Conservation (phyloP, 805 yeast species). For the Spathaspora girioi region DNA sequence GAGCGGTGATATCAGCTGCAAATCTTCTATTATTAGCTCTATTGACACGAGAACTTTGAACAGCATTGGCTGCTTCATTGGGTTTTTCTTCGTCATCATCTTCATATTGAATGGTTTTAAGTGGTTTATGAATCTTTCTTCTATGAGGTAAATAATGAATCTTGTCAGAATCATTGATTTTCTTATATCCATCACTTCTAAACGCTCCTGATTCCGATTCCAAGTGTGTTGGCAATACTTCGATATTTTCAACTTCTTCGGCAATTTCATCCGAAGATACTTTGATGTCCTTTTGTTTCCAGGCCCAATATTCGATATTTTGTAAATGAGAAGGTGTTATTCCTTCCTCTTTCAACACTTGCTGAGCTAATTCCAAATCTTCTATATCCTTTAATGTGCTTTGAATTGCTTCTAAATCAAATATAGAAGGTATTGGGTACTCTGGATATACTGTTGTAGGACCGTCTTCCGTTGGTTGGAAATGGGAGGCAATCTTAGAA, state of each 20-base stretch:
- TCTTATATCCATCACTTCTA: slow-evolving; percentile 68
- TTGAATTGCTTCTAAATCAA: slow-evolving; percentile 51
- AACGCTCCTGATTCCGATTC: slow-evolving; percentile 56
- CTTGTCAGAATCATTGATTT: slow-evolving; percentile 71
- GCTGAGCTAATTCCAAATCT: slow-evolving; percentile 55
- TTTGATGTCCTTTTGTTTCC: slow-evolving; percentile 46
- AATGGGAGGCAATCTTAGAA: slow-evolving; percentile 29
- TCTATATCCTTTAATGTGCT: slow-evolving; percentile 66
- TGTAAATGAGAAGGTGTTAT: slow-evolving; percentile 11
- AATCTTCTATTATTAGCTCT: slow-evolving; percentile 84
- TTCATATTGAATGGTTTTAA: slow-evolving; percentile 68
- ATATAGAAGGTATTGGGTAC: slow-evolving; percentile 18
- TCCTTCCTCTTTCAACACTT: slow-evolving; percentile 29
- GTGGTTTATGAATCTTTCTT: slow-evolving; percentile 61
- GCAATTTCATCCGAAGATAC: slow-evolving; percentile 16
- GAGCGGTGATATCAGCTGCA: slow-evolving; percentile 85
- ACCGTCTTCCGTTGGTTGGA: slow-evolving; percentile 46
- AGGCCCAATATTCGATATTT: slow-evolving; percentile 59
- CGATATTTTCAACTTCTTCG: slow-evolving; percentile 27
- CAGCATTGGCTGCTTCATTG: slow-evolving; percentile 12
- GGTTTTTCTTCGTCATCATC: slow-evolving; percentile 39
- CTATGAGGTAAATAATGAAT: slow-evolving; percentile 80
- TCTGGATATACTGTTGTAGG: slow-evolving; percentile 58
- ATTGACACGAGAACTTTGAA: slow-evolving; percentile 75
- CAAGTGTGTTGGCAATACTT: slow-evolving; percentile 25